Conservation (phyloP, 2,329 filamentous ascomycete species). For the Fusarium sp. region DNA sequence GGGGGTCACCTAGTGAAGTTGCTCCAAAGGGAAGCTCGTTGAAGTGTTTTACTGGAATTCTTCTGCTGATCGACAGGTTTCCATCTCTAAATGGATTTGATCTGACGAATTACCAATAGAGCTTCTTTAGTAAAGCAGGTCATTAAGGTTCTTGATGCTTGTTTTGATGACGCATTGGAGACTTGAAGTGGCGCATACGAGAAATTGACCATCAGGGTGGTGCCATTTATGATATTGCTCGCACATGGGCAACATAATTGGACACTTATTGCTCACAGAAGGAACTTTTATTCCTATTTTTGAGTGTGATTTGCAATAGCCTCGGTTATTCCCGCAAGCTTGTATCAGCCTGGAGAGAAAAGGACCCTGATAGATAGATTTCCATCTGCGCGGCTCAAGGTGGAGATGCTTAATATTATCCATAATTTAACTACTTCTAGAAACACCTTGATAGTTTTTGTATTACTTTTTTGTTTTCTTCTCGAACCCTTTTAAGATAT, state of each 20-base stretch:
- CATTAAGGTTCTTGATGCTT: neutral
- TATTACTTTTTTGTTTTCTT: neutral
- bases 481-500: rapidly evolving
- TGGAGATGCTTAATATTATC: neutral
- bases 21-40: neutral
- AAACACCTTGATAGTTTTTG: constrained; percentile 11
- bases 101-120: rapidly evolving
- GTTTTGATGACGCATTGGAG: neutral
- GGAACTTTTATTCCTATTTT: neutral
- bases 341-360: neutral
- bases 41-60: neutral
- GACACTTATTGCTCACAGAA: rapidly evolving
- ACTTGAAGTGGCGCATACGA: neutral
- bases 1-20: neutral
- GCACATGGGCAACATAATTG: neutral
- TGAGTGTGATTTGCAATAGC: neutral
- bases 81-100: neutral
- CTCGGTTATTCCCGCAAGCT: neutral
- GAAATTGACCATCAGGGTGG: constrained; percentile 22
- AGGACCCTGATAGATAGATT: constrained; percentile 30
- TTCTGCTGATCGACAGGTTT: neutral
- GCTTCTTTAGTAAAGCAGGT: neutral
- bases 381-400: neutral
- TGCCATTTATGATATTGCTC: neutral
- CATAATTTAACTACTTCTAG: neutral